phyloP scores from a whole-genome alignment of 768 basidiomycete genomes.

The Tricholoma hemisulphureum region DNA sequence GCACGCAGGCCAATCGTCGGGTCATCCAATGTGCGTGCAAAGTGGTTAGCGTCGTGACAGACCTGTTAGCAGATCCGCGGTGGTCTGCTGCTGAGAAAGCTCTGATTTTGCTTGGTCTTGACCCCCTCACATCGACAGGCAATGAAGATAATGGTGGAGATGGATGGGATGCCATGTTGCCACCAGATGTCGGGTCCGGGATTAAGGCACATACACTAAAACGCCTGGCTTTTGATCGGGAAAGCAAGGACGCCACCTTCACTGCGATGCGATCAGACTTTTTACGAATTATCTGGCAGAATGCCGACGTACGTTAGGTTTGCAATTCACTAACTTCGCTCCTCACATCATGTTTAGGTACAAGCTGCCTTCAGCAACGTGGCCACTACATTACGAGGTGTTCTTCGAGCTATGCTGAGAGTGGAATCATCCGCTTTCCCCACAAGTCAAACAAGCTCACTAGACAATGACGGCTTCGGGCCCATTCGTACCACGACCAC shows the following conservation, averaged over 20 bases:
- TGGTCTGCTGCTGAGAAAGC: slow-evolving; percentile 68
- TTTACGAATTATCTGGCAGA: slow-evolving; percentile 64
- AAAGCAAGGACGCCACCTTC: slow-evolving; percentile 5
- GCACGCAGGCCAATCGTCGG: slow-evolving; percentile 55
- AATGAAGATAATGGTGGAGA: slow-evolving; percentile 26
- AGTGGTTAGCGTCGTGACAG: slow-evolving; percentile 35
- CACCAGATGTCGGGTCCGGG: slow-evolving; percentile 50
- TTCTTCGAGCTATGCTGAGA: slow-evolving; percentile 41
- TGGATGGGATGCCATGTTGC: slow-evolving; percentile 45
- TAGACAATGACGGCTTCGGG: slow-evolving; percentile 59
- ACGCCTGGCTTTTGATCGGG: slow-evolving; percentile 24
- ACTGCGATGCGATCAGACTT: slow-evolving; percentile 38
- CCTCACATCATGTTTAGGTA: slow-evolving; percentile 37
- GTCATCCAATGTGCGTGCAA: slow-evolving; percentile 66
- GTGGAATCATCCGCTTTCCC: slow-evolving; percentile 18
- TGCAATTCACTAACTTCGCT: background rate
- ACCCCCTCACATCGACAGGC: slow-evolving; percentile 54
- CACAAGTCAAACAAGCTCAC: slow-evolving; percentile 28
- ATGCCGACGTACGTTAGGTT: slow-evolving; percentile 56
- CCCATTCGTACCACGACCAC: slow-evolving; percentile 44
- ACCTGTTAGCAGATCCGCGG: slow-evolving; percentile 38
- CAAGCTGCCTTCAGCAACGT: slow-evolving; percentile 43
- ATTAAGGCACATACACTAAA: slow-evolving; percentile 58
- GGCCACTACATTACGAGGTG: slow-evolving; percentile 32
- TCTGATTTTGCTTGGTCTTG: slow-evolving; percentile 61